phyloP scores from a whole-genome alignment of 1,284 basidiomycete genomes.

The Lignosus rhinocerotis region DNA sequence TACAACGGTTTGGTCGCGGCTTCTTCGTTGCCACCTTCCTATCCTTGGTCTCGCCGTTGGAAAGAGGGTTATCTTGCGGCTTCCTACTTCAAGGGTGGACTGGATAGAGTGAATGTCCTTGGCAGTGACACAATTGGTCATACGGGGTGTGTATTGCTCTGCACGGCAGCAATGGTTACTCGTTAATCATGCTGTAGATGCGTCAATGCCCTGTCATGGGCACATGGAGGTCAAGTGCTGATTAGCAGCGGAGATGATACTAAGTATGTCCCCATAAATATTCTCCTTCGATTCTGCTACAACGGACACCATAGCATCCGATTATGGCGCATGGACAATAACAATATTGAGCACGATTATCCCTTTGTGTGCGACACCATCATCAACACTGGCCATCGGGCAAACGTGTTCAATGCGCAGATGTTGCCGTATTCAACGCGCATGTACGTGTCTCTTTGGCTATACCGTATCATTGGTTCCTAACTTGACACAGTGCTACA shows the following conservation, averaged over 20 bases:
- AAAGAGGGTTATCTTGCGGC: constrained; percentile 18
- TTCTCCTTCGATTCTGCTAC: not conserved
- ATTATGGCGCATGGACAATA: constrained; percentile 64
- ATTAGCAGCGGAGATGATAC: constrained; percentile 84
- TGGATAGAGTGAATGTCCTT: constrained; percentile 64
- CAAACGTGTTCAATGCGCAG: constrained; percentile 87
- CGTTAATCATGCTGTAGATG: constrained; percentile 47
- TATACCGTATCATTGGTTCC: not conserved
- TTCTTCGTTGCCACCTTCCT: constrained; percentile 2
- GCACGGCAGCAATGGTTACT: not conserved
- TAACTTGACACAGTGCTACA: constrained; percentile 50
- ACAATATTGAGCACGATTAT: constrained; percentile 41
- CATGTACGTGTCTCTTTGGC: constrained; percentile 46
- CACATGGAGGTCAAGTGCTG: constrained; percentile 69
- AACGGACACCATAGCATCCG: constrained; percentile 47
- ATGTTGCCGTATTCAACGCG: constrained; percentile 76
- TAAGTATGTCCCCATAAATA: constrained; percentile 51
- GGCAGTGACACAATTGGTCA: constrained; percentile 59
- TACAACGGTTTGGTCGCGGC: not conserved
- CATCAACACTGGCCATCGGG: constrained; percentile 78
- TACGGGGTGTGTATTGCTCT: constrained; percentile 50
- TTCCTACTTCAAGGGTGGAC: constrained; percentile 8
- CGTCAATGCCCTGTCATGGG: constrained; percentile 88
- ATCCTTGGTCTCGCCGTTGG: constrained; percentile 4
- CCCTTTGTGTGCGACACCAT: constrained; percentile 64